Evolutionary conservation across 768 basidiomycete genomes (phyloP).

Genomic region (Psilocybe tampanensis): DNA sequence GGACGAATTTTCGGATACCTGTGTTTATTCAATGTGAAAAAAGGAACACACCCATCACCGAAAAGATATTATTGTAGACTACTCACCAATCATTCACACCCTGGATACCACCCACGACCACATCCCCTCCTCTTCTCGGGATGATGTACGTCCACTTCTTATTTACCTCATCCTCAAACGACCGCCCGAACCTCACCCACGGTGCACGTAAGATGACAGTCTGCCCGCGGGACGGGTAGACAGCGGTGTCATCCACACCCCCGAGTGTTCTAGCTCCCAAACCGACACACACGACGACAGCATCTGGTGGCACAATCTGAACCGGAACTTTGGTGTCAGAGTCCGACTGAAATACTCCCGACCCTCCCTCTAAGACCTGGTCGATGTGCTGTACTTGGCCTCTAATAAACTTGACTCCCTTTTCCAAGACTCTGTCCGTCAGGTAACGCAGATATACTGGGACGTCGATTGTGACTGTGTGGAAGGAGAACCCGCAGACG

Average conservation of each 20-base stretch:
- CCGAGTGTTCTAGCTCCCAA: slow-evolving; percentile 74
- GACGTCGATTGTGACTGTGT: slow-evolving; percentile 65
- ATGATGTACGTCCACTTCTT: slow-evolving; percentile 63
- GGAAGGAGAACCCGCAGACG: slow-evolving; percentile 52
- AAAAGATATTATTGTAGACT: not conserved
- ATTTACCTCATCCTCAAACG: slow-evolving; percentile 35
- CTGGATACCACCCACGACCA: slow-evolving; percentile 65
- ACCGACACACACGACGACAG: slow-evolving; percentile 74
- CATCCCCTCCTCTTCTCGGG: slow-evolving; percentile 59
- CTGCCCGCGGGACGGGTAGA: slow-evolving; percentile 85
- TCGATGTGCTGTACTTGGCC: slow-evolving; percentile 58
- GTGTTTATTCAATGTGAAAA: not conserved
- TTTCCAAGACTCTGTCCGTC: slow-evolving; percentile 51
- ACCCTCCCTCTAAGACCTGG: slow-evolving; percentile 54
- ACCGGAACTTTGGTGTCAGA: too few species aligned
- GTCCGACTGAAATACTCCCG: slow-evolving; percentile 22
- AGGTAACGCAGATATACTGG: slow-evolving; percentile 68
- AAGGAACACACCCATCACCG: not conserved
- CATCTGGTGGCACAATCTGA: slow-evolving; percentile 48
- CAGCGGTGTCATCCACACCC: slow-evolving; percentile 75
- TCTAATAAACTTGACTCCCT: slow-evolving; percentile 55
- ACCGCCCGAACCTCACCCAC: slow-evolving; percentile 57
- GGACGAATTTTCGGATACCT: slow-evolving; percentile 70
- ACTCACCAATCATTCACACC: slow-evolving; percentile 60
- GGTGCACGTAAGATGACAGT: slow-evolving; percentile 77